Conservation (phyloP, 225 moss, liverwort and hornwort species). For the Polytrichum commune region DNA sequence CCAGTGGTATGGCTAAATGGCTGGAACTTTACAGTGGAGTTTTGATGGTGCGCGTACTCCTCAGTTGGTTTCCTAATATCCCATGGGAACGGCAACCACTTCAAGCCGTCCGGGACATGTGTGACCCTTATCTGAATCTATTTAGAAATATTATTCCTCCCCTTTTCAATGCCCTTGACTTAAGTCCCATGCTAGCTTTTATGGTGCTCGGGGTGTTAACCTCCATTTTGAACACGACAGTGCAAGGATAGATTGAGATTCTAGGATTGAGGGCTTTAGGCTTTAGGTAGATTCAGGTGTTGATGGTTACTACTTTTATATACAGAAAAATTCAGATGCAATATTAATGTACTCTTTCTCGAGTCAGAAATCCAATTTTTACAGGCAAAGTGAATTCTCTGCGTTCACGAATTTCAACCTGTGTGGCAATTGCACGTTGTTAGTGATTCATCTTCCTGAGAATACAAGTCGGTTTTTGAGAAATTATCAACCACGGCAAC, state of each 20-base stretch:
- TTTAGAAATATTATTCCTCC: constrained; percentile 98
- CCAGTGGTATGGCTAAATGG: constrained; percentile 99
- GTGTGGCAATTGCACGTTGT: too few relatives aligned
- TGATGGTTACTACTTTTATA: too few relatives aligned
- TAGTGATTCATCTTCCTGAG: too few relatives aligned
- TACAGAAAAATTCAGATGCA: too few relatives aligned
- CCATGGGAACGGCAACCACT: constrained; percentile 98
- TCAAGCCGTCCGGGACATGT: constrained; percentile 98
- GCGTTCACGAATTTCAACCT: too few relatives aligned
- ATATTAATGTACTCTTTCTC: too few relatives aligned
- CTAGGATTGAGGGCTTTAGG: constrained; percentile 21
- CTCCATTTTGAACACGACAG: constrained; percentile 88
- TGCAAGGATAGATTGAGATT: constrained; percentile 40
- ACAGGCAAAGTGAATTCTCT: too few relatives aligned
- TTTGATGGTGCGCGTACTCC: constrained; percentile 93
- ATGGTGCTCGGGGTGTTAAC: constrained; percentile 90
- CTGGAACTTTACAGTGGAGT: constrained; percentile 98
- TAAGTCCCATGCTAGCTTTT: constrained; percentile 98
- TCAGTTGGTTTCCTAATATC: constrained; percentile 99
- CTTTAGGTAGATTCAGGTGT: too few relatives aligned
- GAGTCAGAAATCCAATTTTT: too few relatives aligned
- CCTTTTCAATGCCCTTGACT: constrained; percentile 91
- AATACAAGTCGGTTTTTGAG: background rate
- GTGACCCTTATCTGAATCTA: constrained; percentile 96
- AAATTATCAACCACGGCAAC: constrained; percentile 59